A percentile compares a stretch with the other conserved stretches of the same genome.
Evolutionary conservation across 371 early-diverging fungal species (phyloP).

Genomic region (Rhizopus delemar): DNA sequence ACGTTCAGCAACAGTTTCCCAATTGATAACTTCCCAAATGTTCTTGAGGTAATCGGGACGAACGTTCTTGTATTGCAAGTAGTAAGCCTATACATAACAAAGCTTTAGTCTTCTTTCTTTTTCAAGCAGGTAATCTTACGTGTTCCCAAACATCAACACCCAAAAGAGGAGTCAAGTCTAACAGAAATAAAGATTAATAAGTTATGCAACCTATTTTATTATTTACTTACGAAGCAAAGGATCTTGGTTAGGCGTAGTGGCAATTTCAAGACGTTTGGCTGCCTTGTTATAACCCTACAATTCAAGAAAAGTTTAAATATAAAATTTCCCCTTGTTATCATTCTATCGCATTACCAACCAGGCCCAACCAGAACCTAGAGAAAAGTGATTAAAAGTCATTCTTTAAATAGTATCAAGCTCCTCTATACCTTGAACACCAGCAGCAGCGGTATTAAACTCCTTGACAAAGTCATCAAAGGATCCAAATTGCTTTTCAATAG

Average conservation of each 20-base stretch:
- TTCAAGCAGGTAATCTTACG: conserved; percentile 7
- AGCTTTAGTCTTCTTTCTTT: neutral
- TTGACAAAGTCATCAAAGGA: conserved; percentile 82
- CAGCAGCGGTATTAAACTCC: conserved; percentile 82
- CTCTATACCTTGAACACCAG: conserved; percentile 75
- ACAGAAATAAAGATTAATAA: conserved; percentile 1
- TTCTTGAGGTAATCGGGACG: conserved; percentile 94
- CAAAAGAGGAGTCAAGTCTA: conserved; percentile 80
- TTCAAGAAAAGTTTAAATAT: too few relatives aligned
- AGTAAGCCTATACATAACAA: conserved; percentile 74
- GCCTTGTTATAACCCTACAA: conserved; percentile 74
- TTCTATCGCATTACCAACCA: conserved; percentile 65
- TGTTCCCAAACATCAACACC: conserved; percentile 99
- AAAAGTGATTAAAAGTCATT: neutral
- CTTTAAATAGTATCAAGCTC: neutral
- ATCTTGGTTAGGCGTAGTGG: conserved; percentile 95
- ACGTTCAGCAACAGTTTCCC: conserved; percentile 90
- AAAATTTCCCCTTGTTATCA: neutral
- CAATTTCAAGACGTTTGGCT: conserved; percentile 79
- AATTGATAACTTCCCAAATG: conserved; percentile 97
- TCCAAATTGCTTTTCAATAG: conserved; percentile 84
- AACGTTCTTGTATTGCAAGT: conserved; percentile 96
- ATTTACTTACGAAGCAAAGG: conserved; percentile 57
- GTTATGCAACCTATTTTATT: neutral
- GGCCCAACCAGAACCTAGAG: conserved; percentile 91